A percentile compares a stretch with the other conserved stretches of the same genome.
These are phyloP conservation scores for Taiwanofungus camphoratus DNA, from an alignment of 1,284 basidiomycete species.

Conservation along the genomic window DNA sequence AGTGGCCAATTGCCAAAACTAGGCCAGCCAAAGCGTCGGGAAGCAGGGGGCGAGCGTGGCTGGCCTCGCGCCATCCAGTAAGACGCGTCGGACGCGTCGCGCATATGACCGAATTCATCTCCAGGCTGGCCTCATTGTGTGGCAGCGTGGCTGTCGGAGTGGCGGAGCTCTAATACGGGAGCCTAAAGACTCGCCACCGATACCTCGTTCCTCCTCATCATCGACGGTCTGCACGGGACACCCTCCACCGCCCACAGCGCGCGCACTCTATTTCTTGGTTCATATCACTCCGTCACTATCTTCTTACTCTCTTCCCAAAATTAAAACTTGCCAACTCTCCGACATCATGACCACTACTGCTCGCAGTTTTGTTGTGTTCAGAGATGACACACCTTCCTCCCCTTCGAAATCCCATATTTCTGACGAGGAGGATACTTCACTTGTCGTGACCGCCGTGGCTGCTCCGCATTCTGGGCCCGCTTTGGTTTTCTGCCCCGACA, in stretches of 20 bases:
- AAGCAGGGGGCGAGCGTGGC: no score
- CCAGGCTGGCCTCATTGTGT: no score
- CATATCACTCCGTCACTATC: background rate
- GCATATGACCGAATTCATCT: background rate
- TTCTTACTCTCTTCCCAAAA: conserved; percentile 1
- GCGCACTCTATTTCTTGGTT: background rate
- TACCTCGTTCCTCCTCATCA: conserved; percentile 11
- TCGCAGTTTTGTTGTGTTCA: conserved; percentile 62
- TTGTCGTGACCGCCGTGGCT: conserved; percentile 11
- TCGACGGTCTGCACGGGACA: conserved; percentile 10
- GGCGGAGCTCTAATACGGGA: conserved; percentile 15
- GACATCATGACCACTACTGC: conserved; percentile 37
- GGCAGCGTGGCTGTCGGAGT: conserved; percentile 7
- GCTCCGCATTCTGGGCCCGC: conserved; percentile 24
- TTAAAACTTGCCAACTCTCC: background rate
- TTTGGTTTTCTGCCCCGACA: conserved; percentile 44
- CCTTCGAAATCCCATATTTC: conserved; percentile 8
- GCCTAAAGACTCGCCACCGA: conserved; percentile 4
- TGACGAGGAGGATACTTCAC: conserved; percentile 10
- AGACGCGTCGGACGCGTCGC: background rate
- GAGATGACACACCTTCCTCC: conserved; percentile 36
- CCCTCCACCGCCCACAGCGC: background rate
- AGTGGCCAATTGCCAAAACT: no score
- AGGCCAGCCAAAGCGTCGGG: no score
- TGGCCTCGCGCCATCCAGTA: background rate